phyloP scores from a whole-genome alignment of 2,329 filamentous ascomycete species.

The Ilyonectria robusta region DNA sequence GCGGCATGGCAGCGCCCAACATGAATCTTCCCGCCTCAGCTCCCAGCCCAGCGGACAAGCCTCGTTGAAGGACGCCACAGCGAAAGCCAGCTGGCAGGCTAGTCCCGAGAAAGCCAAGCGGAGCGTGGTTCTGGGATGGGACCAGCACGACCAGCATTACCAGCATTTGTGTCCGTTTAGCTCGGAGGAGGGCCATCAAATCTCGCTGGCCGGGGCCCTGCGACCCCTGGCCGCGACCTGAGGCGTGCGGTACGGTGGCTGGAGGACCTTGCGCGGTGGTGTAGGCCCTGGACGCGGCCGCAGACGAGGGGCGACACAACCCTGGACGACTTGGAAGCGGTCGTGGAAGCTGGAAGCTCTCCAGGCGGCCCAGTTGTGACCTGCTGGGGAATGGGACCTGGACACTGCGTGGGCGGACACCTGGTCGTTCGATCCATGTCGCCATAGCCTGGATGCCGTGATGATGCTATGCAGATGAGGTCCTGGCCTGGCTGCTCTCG shows the following conservation, averaged over 20 bases:
- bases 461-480: slow-evolving; percentile 16
- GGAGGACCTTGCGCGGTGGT: slow-evolving; percentile 15
- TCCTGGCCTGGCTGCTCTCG: not conserved
- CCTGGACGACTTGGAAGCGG: slow-evolving; percentile 7
- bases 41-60: not conserved
- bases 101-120: slow-evolving; percentile 1
- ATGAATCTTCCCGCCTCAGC: slow-evolving; percentile 5
- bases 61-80: not conserved
- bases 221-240: slow-evolving; percentile 22
- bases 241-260: slow-evolving; percentile 27
- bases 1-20: not conserved
- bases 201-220: not conserved
- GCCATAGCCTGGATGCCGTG: slow-evolving; percentile 21
- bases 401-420: not conserved
- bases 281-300: not conserved
- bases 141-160: not conserved
- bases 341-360: slow-evolving; percentile 10
- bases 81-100: slow-evolving; percentile 1
- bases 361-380: not conserved
- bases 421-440: slow-evolving; percentile 6
- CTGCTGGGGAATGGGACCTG: not conserved
- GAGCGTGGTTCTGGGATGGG: not conserved
- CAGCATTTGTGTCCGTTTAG: not conserved
- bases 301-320: not conserved
- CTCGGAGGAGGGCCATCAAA: not conserved